Conservation (phyloP, 2,329 filamentous ascomycete genomes). For the Claviceps spartinae region DNA sequence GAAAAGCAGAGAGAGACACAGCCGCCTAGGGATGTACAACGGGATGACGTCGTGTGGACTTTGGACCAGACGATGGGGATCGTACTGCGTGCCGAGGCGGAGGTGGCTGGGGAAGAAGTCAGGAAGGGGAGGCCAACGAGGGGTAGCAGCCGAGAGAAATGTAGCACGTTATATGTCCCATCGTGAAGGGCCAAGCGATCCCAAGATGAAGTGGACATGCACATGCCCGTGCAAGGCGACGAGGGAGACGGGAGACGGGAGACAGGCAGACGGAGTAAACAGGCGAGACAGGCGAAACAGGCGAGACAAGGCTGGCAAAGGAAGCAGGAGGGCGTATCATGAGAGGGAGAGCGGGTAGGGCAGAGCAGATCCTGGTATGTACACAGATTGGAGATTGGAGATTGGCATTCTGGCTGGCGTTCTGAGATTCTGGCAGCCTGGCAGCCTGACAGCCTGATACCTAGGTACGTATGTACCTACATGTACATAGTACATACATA, state of each 20-base stretch:
- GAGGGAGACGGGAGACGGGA: not conserved
- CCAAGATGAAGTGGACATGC: not conserved
- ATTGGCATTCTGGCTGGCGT: too few species aligned
- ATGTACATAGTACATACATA: too few species aligned
- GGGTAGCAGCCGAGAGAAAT: not conserved
- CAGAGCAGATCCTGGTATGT: not conserved
- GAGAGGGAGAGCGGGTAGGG: not conserved
- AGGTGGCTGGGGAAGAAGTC: not conserved
- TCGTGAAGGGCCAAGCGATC: slow-evolving; percentile 2
- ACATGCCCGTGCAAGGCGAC: not conserved
- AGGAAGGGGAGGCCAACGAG: not conserved
- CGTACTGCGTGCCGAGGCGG: not conserved
- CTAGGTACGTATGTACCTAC: too few species aligned
- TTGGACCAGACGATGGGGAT: not conserved
- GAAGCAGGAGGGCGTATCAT: not conserved
- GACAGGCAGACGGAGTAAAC: not conserved
- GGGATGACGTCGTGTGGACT: not conserved
- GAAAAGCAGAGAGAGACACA: not conserved
- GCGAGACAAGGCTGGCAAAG: not conserved
- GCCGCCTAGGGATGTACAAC: not conserved
- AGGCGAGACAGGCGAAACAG: not conserved
- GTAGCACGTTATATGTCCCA: slow-evolving; percentile 5
- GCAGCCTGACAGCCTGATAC: not conserved
- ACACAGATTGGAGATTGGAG: too few species aligned
- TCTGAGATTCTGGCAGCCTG: too few species aligned